Percentiles rank a stretch among this genome's conserved stretches.
These are phyloP conservation scores for Kazachstania viticola DNA, from an alignment of 805 yeast species.

Conservation along the genomic window DNA sequence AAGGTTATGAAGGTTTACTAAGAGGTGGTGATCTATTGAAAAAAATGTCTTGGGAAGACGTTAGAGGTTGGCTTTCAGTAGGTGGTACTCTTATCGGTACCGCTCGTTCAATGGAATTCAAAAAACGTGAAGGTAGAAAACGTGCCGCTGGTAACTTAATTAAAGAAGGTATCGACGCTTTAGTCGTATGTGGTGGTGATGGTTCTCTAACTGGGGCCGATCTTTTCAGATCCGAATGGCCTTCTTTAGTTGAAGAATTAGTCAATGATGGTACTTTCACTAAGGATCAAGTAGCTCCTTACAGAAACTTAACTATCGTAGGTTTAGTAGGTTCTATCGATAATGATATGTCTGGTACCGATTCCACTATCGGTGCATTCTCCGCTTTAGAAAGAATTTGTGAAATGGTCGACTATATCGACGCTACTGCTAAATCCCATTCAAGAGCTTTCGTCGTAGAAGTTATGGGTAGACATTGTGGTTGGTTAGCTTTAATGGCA, in stretches of 20 bases:
- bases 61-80: slow-evolving; percentile 80
- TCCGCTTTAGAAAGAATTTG: slow-evolving; percentile 89
- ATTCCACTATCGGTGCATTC: slow-evolving; percentile 92
- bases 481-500: slow-evolving; percentile 96
- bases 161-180: slow-evolving; percentile 80
- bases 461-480: slow-evolving; percentile 99
- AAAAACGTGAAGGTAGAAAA: slow-evolving; percentile 76
- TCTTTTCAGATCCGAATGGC: slow-evolving; percentile 90
- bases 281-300: slow-evolving; percentile 43
- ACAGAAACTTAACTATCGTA: slow-evolving; percentile 69
- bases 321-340: slow-evolving; percentile 96
- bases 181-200: slow-evolving; percentile 97
- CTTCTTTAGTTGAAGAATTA: slow-evolving; percentile 68
- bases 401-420: slow-evolving; percentile 90
- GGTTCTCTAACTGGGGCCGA: slow-evolving; percentile 98
- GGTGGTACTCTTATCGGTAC: slow-evolving; percentile 98
- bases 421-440: slow-evolving; percentile 94
- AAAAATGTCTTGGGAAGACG: slow-evolving; percentile 86
- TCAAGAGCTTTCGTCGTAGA: slow-evolving; percentile 96
- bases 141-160: slow-evolving; percentile 78
- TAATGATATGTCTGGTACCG: slow-evolving; percentile 96
- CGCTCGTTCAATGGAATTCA: slow-evolving; percentile 81
- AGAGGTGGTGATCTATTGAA: slow-evolving; percentile 70
- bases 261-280: slow-evolving; percentile 45
- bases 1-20: slow-evolving; percentile 91